phyloP scores from a whole-genome alignment of 2,329 filamentous ascomycete genomes.

The Passalora sequoiae region DNA sequence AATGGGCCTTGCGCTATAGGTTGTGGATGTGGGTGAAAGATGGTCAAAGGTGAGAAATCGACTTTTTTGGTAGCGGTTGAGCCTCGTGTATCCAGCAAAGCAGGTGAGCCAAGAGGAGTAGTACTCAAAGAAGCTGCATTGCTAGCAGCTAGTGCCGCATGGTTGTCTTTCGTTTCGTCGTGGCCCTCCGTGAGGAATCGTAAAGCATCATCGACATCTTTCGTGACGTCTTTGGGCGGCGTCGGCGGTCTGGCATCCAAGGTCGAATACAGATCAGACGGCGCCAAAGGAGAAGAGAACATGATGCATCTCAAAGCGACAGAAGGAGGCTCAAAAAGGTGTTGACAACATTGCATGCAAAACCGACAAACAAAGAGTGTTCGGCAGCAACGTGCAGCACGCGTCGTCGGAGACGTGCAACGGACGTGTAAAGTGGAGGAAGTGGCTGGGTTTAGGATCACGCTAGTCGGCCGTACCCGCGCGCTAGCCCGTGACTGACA shows the following conservation, averaged over 20 bases:
- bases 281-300: slow-evolving; percentile 16
- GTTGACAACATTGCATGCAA: too few species aligned
- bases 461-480: too few species aligned
- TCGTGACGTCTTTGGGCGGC: slow-evolving; percentile 48
- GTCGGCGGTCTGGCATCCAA: slow-evolving; percentile 52
- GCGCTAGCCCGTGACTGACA: too few species aligned
- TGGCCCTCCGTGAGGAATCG: slow-evolving; percentile 39
- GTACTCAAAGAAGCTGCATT: slow-evolving; percentile 12
- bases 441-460: too few species aligned
- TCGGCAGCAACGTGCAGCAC: too few species aligned
- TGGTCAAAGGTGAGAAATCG: slow-evolving; percentile 56
- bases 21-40: slow-evolving; percentile 39
- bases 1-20: slow-evolving; percentile 36
- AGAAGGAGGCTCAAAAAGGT: slow-evolving; percentile 4
- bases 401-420: too few species aligned
- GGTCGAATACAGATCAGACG: slow-evolving; percentile 38
- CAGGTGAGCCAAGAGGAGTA: slow-evolving; percentile 17
- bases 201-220: slow-evolving; percentile 31
- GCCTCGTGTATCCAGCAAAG: slow-evolving; percentile 35
- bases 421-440: too few species aligned
- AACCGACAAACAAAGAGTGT: too few species aligned
- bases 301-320: slow-evolving; percentile 12
- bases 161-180: slow-evolving; percentile 18
- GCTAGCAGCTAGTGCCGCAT: too few species aligned
- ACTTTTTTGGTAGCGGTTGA: slow-evolving; percentile 50